Evolutionary conservation across 805 yeast species (phyloP).

Genomic region (Danielozyma ontarioensis): DNA sequence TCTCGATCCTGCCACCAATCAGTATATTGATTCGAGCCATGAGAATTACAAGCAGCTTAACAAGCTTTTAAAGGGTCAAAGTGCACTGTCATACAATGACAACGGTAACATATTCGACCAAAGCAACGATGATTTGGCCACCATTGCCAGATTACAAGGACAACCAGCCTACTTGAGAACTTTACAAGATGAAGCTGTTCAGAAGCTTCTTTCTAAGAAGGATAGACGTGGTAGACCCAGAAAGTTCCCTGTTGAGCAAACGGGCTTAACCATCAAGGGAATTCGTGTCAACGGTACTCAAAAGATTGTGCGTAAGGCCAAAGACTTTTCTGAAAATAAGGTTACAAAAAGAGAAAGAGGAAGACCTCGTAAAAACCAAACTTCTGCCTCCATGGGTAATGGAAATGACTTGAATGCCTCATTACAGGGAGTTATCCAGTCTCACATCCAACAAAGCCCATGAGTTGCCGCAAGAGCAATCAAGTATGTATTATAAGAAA

Average conservation of each 20-base stretch:
- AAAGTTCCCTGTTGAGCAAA: constrained; percentile 43
- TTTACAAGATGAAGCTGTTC: constrained; percentile 27
- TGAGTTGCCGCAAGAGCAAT: no score
- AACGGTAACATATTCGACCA: constrained; percentile 1
- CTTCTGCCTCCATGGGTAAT: neutral
- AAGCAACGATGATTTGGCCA: constrained; percentile 1
- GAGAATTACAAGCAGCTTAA: constrained; percentile 38
- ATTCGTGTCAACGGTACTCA: constrained; percentile 35
- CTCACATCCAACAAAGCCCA: neutral
- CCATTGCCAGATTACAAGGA: constrained; percentile 15
- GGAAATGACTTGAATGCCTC: neutral
- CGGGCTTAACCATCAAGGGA: constrained; percentile 41
- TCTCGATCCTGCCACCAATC: constrained; percentile 37
- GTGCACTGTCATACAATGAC: neutral
- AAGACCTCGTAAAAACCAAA: neutral
- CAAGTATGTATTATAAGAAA: no score
- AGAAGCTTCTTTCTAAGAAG: constrained; percentile 29
- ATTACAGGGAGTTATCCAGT: neutral
- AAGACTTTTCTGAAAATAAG: neutral
- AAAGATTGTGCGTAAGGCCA: constrained; percentile 2
- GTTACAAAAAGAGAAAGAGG: neutral
- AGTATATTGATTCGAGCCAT: constrained; percentile 36
- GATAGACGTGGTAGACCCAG: constrained; percentile 48
- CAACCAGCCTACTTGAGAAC: constrained; percentile 25
- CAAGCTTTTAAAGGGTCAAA: constrained; percentile 17